phyloP scores from a whole-genome alignment of 106 monocot species.

The Dendrobium huoshanense region DNA sequence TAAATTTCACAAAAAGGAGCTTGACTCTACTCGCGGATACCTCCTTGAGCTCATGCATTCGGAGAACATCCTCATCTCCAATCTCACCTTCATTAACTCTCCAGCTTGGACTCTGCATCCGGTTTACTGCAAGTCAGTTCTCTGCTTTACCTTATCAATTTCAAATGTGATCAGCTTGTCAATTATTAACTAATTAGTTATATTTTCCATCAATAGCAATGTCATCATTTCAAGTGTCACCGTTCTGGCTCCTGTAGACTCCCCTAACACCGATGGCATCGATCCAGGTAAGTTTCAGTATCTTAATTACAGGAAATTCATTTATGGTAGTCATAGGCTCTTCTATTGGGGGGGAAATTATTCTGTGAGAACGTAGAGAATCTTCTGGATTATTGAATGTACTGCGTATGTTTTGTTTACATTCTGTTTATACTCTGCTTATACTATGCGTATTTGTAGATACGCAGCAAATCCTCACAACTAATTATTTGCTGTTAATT shows the following conservation, averaged over 20 bases:
- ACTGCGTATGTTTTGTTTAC: too few relatives aligned
- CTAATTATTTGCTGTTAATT: too few relatives aligned
- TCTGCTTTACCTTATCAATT: not conserved
- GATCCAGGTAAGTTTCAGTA: constrained; percentile 11
- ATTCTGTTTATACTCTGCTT: too few relatives aligned
- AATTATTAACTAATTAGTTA: too few relatives aligned
- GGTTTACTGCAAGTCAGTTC: constrained; percentile 59
- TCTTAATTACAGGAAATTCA: too few relatives aligned
- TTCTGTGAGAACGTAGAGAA: too few relatives aligned
- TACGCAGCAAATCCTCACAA: too few relatives aligned
- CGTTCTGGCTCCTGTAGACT: constrained; percentile 50
- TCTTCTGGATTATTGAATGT: too few relatives aligned
- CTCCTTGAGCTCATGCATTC: constrained; percentile 63
- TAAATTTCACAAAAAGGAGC: constrained; percentile 49
- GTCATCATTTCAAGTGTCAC: constrained; percentile 58
- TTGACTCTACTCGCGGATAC: constrained; percentile 62
- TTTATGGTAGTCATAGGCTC: too few relatives aligned
- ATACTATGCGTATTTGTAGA: too few relatives aligned
- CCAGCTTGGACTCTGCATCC: constrained; percentile 76
- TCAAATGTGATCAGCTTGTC: too few relatives aligned
- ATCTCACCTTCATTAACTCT: constrained; percentile 58
- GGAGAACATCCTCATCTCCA: constrained; percentile 47
- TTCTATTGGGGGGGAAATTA: too few relatives aligned
- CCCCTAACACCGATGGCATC: constrained; percentile 39
- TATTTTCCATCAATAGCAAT: constrained; percentile 34